Evolutionary conservation across 2,329 filamentous ascomycete species (phyloP), one percentile per base, ranked within the genome.

Genomic region (Botryotinia calthae): DNA sequence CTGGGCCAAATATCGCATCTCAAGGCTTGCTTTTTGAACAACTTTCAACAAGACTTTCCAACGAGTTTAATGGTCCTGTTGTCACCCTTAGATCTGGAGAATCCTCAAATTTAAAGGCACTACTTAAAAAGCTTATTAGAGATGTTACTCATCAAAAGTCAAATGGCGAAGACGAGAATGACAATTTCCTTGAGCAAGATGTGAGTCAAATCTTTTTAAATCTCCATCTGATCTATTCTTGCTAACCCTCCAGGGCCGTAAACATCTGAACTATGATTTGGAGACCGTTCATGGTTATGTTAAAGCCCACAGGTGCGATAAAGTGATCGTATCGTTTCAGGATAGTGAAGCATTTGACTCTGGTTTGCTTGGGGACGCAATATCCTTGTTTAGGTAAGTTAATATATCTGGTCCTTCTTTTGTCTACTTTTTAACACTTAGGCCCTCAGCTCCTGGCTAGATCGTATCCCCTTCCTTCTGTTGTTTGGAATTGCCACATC

Each of bases 311-410:
- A 81, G 82, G 37, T 86, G 86, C 44, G 82, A 86, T 58, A 88
- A 89, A 76, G 87, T 95, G 16, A 86, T 93, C 69, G 84, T 97
- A 66, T 89, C 91, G 0, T 89, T 96, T 73, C 91, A 94, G 80
- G 93, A 96, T 79, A 94, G 92, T 75, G 93, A 96, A 82, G 93
- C 91, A 0, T 95, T 96, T 79, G 93, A 95, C 77, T 88, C 88
- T 64, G 84, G 84, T 44, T 82, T 96, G n/a, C 83, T 97, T 20
- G 90, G 89, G 1, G 92, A 95, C 73, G 79, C 94, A 51, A 86
- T 95, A 63, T 85, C 86, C 54, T 85, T 95, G 8, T 86, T 95
- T 74, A 87, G 88, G 90, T 92, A 84, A 66, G 86, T 82, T 34
- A 31, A 58, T 46, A 25, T 3, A 31, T 25, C 10, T 44, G 40